A percentile compares a stretch with the other conserved stretches of the same genome.
Conservation (phyloP, 75 land plant genomes). For the Ceratopteris richardii region DNA sequence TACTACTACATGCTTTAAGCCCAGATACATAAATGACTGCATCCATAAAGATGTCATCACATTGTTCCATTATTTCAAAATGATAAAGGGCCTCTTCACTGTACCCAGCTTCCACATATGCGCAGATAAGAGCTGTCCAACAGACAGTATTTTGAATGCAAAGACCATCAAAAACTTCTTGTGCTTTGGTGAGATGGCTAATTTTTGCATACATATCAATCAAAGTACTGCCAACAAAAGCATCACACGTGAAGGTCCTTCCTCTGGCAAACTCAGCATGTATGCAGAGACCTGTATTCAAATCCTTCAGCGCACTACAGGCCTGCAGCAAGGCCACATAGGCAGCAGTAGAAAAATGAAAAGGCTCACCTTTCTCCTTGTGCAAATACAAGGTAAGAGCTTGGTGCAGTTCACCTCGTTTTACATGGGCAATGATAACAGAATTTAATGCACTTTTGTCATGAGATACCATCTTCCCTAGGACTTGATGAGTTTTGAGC, state of each 20-base stretch:
- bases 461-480: too few species aligned
- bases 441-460: neutral
- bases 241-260: neutral
- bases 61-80: slow-evolving; percentile 26
- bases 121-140: slow-evolving; percentile 55
- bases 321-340: neutral
- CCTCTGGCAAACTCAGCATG: slow-evolving; percentile 1
- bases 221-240: slow-evolving; percentile 9
- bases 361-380: neutral
- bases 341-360: neutral
- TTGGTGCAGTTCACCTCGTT: neutral
- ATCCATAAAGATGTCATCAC: neutral
- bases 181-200: slow-evolving; percentile 4
- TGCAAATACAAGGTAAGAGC: neutral
- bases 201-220: slow-evolving; percentile 10
- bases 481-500: too few species aligned
- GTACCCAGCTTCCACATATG: slow-evolving; percentile 47
- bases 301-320: neutral
- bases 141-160: slow-evolving; percentile 26
- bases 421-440: neutral
- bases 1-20: neutral
- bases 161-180: slow-evolving; percentile 5
- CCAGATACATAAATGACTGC: neutral
- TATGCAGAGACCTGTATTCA: neutral
- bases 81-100: slow-evolving; percentile 34